Percentiles rank a stretch among this genome's conserved stretches.
phyloP scores from a whole-genome alignment of 352 stramenopile species.

The Stramenopiles sp. region DNA sequence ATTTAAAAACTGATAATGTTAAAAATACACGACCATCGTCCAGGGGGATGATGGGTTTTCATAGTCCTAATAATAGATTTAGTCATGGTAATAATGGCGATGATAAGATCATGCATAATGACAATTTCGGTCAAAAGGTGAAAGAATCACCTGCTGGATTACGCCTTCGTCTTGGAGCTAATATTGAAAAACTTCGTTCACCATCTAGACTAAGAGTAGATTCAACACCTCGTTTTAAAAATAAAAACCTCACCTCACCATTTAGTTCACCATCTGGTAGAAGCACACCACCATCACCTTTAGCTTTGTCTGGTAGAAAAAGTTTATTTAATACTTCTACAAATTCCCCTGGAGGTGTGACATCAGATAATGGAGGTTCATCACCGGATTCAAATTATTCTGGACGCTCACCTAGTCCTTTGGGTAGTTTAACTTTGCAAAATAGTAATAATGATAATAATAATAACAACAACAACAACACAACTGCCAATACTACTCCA shows the following conservation, averaged over 20 bases:
- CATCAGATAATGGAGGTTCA: neutral
- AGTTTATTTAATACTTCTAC: neutral
- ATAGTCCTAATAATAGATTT: too few relatives aligned
- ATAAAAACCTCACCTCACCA: neutral
- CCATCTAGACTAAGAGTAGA: neutral
- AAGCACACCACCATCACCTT: neutral
- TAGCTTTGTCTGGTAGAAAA: neutral
- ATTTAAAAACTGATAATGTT: neutral
- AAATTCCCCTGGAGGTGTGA: too few relatives aligned
- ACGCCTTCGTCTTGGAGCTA: neutral
- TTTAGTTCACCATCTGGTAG: neutral
- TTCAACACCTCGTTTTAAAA: neutral
- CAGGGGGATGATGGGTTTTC: neutral
- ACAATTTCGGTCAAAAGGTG: neutral
- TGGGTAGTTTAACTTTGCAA: neutral
- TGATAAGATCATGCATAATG: neutral
- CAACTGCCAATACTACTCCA: neutral
- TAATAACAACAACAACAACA: neutral
- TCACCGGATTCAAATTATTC: neutral
- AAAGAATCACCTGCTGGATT: neutral
- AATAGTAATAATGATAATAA: neutral
- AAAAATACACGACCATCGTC: neutral
- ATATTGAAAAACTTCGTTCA: neutral
- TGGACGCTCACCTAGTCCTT: neutral
- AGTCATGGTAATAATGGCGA: too few relatives aligned